phyloP scores from a whole-genome alignment of 169 alveolate genomes.

The Plasmodium reichenowi region DNA sequence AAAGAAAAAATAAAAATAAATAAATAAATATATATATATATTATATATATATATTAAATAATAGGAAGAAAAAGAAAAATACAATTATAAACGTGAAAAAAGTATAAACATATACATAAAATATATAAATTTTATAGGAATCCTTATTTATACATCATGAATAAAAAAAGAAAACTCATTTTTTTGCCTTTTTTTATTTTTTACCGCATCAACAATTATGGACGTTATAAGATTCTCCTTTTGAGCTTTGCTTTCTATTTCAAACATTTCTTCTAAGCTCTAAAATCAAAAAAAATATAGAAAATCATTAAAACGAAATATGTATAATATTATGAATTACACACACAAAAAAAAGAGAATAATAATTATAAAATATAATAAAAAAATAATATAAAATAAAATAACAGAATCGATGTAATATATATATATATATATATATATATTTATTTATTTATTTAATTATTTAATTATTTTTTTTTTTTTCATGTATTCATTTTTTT shows the following conservation, averaged over 20 bases:
- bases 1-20: neutral
- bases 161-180: neutral
- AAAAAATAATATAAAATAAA: neutral
- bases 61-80: neutral
- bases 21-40: neutral
- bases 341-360: neutral
- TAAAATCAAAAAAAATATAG: conserved; percentile 24
- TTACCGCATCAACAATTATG: conserved; percentile 88
- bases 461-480: no score
- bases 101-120: neutral
- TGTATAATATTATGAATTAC: neutral
- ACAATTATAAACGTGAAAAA: neutral
- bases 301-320: neutral
- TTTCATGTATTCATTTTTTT: neutral
- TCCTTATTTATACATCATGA: no score
- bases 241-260: conserved; percentile 84
- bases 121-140: no score
- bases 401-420: neutral
- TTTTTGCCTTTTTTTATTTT: neutral
- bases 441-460: no score
- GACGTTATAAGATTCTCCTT: conserved; percentile 82
- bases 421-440: no score
- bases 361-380: neutral
- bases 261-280: conserved; percentile 85
- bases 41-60: neutral